Evolutionary conservation across 179 eudicot species (phyloP), one percentile per base, ranked within the genome.

Genomic region (Camellia oleifera): DNA sequence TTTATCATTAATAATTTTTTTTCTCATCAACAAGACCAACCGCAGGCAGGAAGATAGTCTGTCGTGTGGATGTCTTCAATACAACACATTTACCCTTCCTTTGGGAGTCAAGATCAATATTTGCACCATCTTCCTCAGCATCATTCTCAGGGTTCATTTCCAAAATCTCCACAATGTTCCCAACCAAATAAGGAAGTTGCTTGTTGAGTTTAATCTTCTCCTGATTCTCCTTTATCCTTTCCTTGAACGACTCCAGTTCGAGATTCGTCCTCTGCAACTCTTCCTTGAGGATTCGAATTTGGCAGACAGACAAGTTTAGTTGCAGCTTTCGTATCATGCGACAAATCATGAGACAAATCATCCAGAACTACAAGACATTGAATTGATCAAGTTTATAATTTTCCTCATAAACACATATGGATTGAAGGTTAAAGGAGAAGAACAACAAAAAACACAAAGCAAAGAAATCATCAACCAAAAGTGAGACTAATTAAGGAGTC

Each of bases 141-240:
- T 96, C 99, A 75, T 96, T 98, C 85, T 96, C 99, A 20, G 99
- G 98, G 81, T 92, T 96, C 98, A 96, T 94, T 78, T 96, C 99
- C 86, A 96, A 81, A 75, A 96, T 96, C 98, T 95, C 98, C 61
- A 96, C 99, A 45, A 96, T 91, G 83, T 96, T 96, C 17, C 98
- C 99, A 20, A 96, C 98, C 80, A 96, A 87, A 77, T 94, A 96
- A 6, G 99, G 99, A 78, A 96, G 96, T 74, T 96, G 99, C 87
- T 94, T 94, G 79, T 96, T 96, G 75, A 96, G 91, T 79, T 96
- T 96, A 74, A 96, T 96, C 84, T 96, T 96, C 83, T 96, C 99
- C 69, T 96, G 97, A 88, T 96, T 96, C 91, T 94, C 98, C 83
- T 94, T 96, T 48, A 91, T 94, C 91, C 92, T 92, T 74, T 92